Percentiles rank a stretch among this genome's conserved stretches.
Conservation (phyloP, 164 flowering plant species). For the Vitis cinerea region DNA sequence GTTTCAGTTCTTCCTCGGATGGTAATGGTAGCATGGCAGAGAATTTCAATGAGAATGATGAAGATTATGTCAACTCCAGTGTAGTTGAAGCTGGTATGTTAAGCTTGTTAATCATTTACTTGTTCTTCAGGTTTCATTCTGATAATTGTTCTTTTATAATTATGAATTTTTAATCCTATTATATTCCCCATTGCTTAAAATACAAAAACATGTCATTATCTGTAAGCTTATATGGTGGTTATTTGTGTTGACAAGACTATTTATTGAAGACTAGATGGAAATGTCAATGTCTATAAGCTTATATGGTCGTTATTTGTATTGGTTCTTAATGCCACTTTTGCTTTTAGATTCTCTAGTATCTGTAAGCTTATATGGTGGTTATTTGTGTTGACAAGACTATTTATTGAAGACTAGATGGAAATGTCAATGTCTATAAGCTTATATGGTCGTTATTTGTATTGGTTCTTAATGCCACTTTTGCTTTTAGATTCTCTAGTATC, state of each 20-base stretch:
- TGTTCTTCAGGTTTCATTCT: background rate
- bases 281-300: background rate
- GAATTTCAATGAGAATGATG: conserved; percentile 79
- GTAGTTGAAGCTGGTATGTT: conserved; percentile 90
- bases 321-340: no score
- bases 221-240: no score
- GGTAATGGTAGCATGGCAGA: conserved; percentile 89
- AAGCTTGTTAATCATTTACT: background rate
- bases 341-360: no score
- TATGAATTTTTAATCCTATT: no score
- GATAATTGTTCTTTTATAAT: background rate
- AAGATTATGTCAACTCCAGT: conserved; percentile 86
- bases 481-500: background rate
- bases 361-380: no score
- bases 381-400: no score
- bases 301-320: no score
- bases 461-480: background rate
- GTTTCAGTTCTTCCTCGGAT: conserved; percentile 76
- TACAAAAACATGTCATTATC: no score
- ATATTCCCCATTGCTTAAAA: no score
- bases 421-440: background rate
- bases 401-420: background rate
- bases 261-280: background rate
- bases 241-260: no score
- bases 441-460: background rate